Evolutionary conservation across 306 rosid genomes (phyloP).

Genomic region (Cucurbita maxima): DNA sequence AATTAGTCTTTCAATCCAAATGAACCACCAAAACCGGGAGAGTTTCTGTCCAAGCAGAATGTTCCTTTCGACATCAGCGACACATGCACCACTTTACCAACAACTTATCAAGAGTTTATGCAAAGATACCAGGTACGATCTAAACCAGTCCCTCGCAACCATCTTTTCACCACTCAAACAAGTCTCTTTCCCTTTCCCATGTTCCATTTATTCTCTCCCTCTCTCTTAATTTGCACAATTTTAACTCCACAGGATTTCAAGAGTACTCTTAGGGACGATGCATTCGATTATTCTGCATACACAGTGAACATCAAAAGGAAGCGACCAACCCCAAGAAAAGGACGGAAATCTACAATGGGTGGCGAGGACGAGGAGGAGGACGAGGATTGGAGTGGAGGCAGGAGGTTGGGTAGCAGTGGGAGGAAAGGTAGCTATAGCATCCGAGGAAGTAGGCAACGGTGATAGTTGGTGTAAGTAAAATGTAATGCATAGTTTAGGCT

Average conservation of each 20-base stretch:
- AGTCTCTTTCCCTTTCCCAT: not conserved
- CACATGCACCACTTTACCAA: conserved; percentile 50
- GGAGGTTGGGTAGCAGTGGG: conserved; percentile 44
- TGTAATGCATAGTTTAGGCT: conserved; percentile 55
- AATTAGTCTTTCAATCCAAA: conserved; percentile 72
- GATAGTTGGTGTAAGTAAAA: conserved; percentile 28
- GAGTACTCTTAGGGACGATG: conserved; percentile 64
- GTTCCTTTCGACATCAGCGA: conserved; percentile 49
- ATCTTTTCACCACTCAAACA: not conserved
- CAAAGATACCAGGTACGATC: conserved; percentile 68
- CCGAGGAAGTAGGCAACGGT: conserved; percentile 53
- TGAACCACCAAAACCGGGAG: conserved; percentile 81
- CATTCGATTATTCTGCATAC: conserved; percentile 66
- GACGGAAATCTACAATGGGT: conserved; percentile 39
- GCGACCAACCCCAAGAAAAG: conserved; percentile 65
- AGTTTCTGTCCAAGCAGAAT: conserved; percentile 61
- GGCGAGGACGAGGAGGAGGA: conserved; percentile 46
- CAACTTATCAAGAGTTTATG: conserved; percentile 51
- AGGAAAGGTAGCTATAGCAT: conserved; percentile 41
- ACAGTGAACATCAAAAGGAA: conserved; percentile 75
- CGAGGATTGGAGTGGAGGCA: conserved; percentile 44
- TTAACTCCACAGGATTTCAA: conserved; percentile 60
- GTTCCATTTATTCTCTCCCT: not conserved
- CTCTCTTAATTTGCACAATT: not conserved
- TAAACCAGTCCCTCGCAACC: not conserved